Conservation (phyloP, 768 basidiomycete species). For the Rhizopogon salebrosus region DNA sequence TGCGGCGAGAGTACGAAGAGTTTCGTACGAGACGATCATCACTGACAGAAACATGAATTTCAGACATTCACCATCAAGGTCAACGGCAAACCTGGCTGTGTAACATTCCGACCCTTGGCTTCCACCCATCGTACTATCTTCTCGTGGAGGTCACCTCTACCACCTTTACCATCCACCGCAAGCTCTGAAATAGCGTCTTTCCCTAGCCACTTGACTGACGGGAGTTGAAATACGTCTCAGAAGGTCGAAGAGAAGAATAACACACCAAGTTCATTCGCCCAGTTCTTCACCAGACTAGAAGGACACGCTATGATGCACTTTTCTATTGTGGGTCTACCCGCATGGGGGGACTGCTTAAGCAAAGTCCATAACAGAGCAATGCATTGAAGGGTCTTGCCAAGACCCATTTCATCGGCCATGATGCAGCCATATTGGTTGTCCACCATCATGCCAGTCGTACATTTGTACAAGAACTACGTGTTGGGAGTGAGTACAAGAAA, state of each 20-base stretch:
- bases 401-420: conserved; percentile 99
- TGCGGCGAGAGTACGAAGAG: conserved; percentile 72
- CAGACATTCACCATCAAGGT: neutral
- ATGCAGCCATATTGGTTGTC: conserved; percentile 93
- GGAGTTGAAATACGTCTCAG: neutral
- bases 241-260: conserved; percentile 7
- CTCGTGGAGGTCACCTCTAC: conserved; percentile 73
- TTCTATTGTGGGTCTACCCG: conserved; percentile 85
- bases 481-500: conserved; percentile 2
- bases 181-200: conserved; percentile 76
- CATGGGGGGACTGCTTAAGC: conserved; percentile 88
- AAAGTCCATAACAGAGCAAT: conserved; percentile 94
- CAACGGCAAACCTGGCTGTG: conserved; percentile 68
- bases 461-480: conserved; percentile 86
- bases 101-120: conserved; percentile 83
- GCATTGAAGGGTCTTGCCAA: conserved; percentile 95
- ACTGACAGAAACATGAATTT: conserved; percentile 41
- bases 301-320: conserved; percentile 98
- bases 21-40: conserved; percentile 99
- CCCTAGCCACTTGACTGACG: conserved; percentile 89
- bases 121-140: conserved; percentile 87
- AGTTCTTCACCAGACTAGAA: conserved; percentile 94
- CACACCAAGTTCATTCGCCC: conserved; percentile 93
- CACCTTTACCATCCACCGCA: conserved; percentile 89
- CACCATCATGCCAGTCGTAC: conserved; percentile 89